Percentiles rank a stretch among this genome's conserved stretches.
phyloP scores from a whole-genome alignment of 2,329 filamentous ascomycete genomes.

The Monilinia fructicola region DNA sequence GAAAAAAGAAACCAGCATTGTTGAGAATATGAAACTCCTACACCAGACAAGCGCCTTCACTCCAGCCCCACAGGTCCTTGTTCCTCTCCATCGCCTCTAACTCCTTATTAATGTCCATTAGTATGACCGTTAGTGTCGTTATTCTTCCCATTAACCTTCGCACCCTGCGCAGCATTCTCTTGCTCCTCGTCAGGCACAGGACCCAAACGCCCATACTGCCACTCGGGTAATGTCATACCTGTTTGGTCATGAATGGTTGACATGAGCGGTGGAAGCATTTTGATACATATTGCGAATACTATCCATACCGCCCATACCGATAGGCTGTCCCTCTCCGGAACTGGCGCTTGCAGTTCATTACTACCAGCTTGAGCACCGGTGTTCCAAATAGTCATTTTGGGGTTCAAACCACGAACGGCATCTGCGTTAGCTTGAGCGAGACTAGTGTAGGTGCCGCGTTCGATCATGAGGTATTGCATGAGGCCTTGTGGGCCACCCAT shows the following conservation, averaged over 20 bases:
- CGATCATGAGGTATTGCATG: constrained; percentile 84
- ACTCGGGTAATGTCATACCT: constrained; percentile 74
- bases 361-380: constrained; percentile 56
- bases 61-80: not conserved
- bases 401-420: constrained; percentile 74
- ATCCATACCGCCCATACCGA: constrained; percentile 54
- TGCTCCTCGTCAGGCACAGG: constrained; percentile 37
- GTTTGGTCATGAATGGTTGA: constrained; percentile 87
- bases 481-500: constrained; percentile 77
- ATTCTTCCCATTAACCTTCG: constrained; percentile 30
- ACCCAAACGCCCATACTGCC: constrained; percentile 60
- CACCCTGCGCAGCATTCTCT: not conserved
- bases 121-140: constrained; percentile 16
- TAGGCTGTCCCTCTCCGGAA: constrained; percentile 39
- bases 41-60: not conserved
- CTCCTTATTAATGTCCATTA: not conserved
- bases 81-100: not conserved
- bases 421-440: constrained; percentile 75
- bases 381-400: constrained; percentile 91
- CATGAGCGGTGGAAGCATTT: constrained; percentile 77
- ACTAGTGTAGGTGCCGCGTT: constrained; percentile 74
- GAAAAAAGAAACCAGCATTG: not conserved
- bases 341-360: constrained; percentile 29
- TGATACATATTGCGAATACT: constrained; percentile 77
- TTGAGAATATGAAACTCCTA: not conserved